Evolutionary conservation across 2,329 filamentous ascomycete genomes (phyloP), one percentile per base, ranked within the genome.

Genomic region (Harringtonia lauricola): DNA sequence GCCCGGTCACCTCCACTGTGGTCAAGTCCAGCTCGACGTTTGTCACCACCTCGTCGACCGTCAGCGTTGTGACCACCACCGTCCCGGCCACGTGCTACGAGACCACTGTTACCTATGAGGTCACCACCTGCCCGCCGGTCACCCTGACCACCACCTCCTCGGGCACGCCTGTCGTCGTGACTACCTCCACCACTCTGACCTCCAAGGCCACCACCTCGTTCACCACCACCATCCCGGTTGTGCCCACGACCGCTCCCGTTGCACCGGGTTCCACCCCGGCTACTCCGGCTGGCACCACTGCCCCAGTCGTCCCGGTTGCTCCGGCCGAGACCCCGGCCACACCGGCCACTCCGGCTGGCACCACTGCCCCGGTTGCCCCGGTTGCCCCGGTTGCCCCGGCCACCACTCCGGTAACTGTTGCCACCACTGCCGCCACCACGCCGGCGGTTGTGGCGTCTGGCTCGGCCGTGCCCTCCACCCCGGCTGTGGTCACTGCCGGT

Each of bases 1-100:
- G 45, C 45, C 45, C 46, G 2, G 39, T 45, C 31, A 47, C 46
- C 29, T 42, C 28, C 19, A 39, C 24, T 17, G 14, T 33, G 14
- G 19, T 29, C 42, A n/a, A 12, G 9, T 21, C 19, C 29, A 34
- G 29, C 49, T 64, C 62, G 4, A 51, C 60, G 42, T 64, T 61
- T 10, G 57, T 21, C 21, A 58, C 58, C 3, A 62, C 57, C 5
- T 70, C 66, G 49, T 65, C 62, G 14, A 67, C 68, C 2, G 67
- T 66, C 39, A 67, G 62, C 43, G 53, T 58, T n/a, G 57, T 62
- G 42, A 57, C 61, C 51, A 62, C 59, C 14, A 50, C 52, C 13
- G 49, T 57, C 8, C 53, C 55, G 15, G 57, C 52, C 5, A 54
- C 52, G 17, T 45, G 56, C 36, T 51, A 51, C 48, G 13, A 36